A percentile compares a stretch with the other conserved stretches of the same genome.
These are phyloP conservation scores for Cyclotella kingstonii DNA, from an alignment of 108 stramenopile genomes.

Conservation along the genomic window DNA sequence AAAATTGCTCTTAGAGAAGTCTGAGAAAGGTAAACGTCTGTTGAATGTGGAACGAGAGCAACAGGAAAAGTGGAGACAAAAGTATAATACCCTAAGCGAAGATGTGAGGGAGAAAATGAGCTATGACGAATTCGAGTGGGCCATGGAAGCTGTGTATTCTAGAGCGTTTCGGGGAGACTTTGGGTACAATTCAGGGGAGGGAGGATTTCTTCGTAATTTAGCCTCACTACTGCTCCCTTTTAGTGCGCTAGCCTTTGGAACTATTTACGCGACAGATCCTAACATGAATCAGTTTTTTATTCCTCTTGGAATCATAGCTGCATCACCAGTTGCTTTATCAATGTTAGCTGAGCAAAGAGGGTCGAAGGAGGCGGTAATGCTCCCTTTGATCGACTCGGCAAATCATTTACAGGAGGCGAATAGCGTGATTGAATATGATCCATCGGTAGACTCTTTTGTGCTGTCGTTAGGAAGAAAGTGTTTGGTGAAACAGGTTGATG, in stretches of 20 bases:
- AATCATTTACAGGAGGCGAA: constrained; percentile 75
- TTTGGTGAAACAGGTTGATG: constrained; percentile 50
- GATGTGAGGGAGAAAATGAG: constrained; percentile 36
- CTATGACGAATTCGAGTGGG: constrained; percentile 70
- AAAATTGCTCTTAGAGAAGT: constrained; percentile 33
- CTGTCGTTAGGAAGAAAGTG: constrained; percentile 56
- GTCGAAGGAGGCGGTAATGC: constrained; percentile 55
- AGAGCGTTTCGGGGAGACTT: constrained; percentile 69
- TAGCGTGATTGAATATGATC: constrained; percentile 69
- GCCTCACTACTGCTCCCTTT: constrained; percentile 39
- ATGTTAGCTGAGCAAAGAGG: constrained; percentile 38
- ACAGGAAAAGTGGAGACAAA: constrained; percentile 53
- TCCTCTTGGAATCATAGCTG: constrained; percentile 41
- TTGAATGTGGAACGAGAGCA: constrained; percentile 49
- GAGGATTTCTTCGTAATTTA: constrained; percentile 37
- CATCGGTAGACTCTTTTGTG: constrained; percentile 50
- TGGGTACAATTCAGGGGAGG: constrained; percentile 35
- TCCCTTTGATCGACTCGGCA: constrained; percentile 78
- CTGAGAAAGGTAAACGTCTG: constrained; percentile 48
- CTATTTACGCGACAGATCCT: constrained; percentile 34
- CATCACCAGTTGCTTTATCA: constrained; percentile 49
- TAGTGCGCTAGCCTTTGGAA: constrained; percentile 39
- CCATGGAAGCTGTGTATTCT: constrained; percentile 83
- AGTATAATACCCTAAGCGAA: constrained; percentile 40
- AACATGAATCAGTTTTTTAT: constrained; percentile 34